Evolutionary conservation across 352 stramenopile genomes (phyloP).

Genomic region (Nothophytophthora sp.): DNA sequence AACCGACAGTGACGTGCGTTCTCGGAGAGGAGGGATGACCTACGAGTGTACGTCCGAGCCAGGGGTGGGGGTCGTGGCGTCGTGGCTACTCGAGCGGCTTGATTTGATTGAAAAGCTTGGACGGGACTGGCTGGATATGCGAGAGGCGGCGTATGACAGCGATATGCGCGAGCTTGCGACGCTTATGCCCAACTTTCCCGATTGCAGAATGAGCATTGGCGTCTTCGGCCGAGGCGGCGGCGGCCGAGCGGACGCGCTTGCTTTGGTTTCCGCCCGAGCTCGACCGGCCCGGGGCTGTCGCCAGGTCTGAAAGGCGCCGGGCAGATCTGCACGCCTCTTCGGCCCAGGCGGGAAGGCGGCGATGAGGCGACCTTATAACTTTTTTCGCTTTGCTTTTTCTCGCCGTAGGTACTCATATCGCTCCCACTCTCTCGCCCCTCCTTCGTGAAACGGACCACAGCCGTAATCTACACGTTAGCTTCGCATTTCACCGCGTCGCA

Average conservation of each 20-base stretch:
- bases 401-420: too few relatives aligned
- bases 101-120: neutral
- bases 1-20: too few relatives aligned
- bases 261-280: neutral
- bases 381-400: constrained; percentile 18
- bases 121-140: constrained; percentile 16
- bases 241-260: constrained; percentile 50
- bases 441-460: neutral
- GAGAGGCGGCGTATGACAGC: constrained; percentile 55
- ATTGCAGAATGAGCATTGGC: constrained; percentile 61
- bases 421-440: too few relatives aligned
- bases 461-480: neutral
- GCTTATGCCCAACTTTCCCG: neutral
- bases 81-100: constrained; percentile 28
- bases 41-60: constrained; percentile 1
- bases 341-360: too few relatives aligned
- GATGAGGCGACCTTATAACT: constrained; percentile 23
- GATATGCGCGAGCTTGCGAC: constrained; percentile 76
- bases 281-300: constrained; percentile 16
- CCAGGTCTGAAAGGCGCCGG: constrained; percentile 35
- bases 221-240: constrained; percentile 83
- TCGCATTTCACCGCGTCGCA: neutral
- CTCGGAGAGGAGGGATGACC: constrained; percentile 29
- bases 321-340: constrained; percentile 42
- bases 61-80: constrained; percentile 14